A percentile compares a stretch with the other conserved stretches of the same genome.
phyloP scores from a whole-genome alignment of 2,329 filamentous ascomycete genomes.

The Proliferodiscus dingleyae region DNA sequence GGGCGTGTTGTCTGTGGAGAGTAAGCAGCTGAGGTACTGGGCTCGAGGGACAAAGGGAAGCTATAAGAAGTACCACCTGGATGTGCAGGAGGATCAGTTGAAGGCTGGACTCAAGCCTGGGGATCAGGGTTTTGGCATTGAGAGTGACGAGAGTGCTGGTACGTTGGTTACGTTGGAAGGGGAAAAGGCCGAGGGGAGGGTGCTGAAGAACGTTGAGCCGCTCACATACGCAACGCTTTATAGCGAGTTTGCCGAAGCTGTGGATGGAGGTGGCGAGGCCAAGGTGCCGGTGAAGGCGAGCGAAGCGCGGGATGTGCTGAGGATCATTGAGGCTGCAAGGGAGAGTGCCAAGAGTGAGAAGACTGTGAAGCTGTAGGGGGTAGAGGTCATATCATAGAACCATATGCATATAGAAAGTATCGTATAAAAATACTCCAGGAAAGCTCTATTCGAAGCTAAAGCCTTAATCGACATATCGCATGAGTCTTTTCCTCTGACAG shows the following conservation, averaged over 20 bases:
- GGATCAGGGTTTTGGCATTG: constrained; percentile 60
- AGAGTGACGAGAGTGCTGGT: constrained; percentile 54
- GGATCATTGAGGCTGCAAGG: constrained; percentile 50
- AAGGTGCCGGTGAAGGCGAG: constrained; percentile 49
- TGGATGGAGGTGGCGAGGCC: constrained; percentile 42
- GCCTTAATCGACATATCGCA: too few relatives aligned
- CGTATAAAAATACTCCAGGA: too few relatives aligned
- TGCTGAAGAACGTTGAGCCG: constrained; percentile 55
- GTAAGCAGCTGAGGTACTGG: constrained; percentile 70
- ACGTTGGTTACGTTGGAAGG: constrained; percentile 51
- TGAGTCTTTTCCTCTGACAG: neutral
- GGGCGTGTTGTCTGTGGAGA: constrained; percentile 63
- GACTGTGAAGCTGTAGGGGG: constrained; percentile 22
- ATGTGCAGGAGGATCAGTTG: constrained; percentile 72
- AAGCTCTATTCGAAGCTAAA: too few relatives aligned
- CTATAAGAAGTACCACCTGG: constrained; percentile 67
- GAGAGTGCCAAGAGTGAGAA: constrained; percentile 48
- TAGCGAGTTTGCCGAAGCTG: constrained; percentile 45
- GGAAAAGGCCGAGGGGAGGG: constrained; percentile 44
- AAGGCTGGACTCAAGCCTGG: constrained; percentile 56
- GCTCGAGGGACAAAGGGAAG: constrained; percentile 68
- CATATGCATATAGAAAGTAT: too few relatives aligned
- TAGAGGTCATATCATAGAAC: too few relatives aligned
- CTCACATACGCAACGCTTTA: constrained; percentile 68
- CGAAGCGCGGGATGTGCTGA: constrained; percentile 49